A percentile compares a stretch with the other conserved stretches of the same genome.
Conservation (phyloP, 2,329 filamentous ascomycete genomes). For the Paecilomyces formosus region DNA sequence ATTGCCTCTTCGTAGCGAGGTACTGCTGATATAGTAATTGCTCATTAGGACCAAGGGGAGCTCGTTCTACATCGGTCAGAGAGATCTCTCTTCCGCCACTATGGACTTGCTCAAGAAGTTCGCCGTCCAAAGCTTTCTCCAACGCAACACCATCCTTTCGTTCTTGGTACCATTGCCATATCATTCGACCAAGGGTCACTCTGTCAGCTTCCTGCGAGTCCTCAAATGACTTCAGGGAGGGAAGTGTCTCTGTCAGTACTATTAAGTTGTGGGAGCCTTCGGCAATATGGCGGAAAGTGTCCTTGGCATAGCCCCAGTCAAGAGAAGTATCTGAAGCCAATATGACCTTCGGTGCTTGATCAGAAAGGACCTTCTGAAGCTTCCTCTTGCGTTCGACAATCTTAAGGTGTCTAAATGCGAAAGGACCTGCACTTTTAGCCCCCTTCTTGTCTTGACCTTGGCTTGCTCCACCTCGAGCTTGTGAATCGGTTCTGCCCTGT, state of each 20-base stretch:
- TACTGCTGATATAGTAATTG: constrained; percentile 82
- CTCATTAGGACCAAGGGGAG: constrained; percentile 67
- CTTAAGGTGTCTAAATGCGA: constrained; percentile 81
- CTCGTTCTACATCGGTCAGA: constrained; percentile 53
- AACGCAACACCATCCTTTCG: constrained; percentile 55
- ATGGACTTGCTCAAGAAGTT: constrained; percentile 59
- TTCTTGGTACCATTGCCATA: constrained; percentile 77
- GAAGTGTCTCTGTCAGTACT: constrained; percentile 68
- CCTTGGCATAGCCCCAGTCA: constrained; percentile 91
- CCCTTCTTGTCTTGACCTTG: constrained; percentile 30
- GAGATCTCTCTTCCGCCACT: constrained; percentile 57
- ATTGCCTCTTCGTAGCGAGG: constrained; percentile 76
- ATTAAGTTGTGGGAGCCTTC: constrained; percentile 74
- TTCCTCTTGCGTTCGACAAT: constrained; percentile 76
- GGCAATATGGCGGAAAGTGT: constrained; percentile 67
- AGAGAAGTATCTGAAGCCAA: constrained; percentile 83
- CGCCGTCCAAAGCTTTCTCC: constrained; percentile 48
- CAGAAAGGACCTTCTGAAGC: constrained; percentile 60
- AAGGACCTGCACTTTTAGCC: constrained; percentile 56
- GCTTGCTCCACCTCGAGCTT: constrained; percentile 23
- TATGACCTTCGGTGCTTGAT: constrained; percentile 60
- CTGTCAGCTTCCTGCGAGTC: constrained; percentile 25
- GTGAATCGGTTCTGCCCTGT: constrained; percentile 35
- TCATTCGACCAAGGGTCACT: constrained; percentile 60
- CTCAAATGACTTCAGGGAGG: constrained; percentile 16